Conservation (phyloP, 176 grass and related monocot species). For the Oryza meridionalis region DNA sequence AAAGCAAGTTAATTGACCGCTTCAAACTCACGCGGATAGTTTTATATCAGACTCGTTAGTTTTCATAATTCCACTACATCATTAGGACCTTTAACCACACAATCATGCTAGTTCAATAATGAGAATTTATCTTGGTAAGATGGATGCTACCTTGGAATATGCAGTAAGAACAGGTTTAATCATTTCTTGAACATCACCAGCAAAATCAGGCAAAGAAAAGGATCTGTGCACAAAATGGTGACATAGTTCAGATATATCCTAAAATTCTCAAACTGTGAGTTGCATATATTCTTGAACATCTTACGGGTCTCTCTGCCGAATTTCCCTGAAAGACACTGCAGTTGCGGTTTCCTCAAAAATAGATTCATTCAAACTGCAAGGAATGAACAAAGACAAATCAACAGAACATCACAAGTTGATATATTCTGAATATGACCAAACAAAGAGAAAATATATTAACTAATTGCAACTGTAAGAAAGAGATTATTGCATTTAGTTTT, state of each 20-base stretch:
- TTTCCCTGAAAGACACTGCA: slow-evolving; percentile 90
- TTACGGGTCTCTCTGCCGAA: slow-evolving; percentile 90
- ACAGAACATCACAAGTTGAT: neutral
- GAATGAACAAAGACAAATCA: slow-evolving; percentile 17
- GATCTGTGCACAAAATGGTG: slow-evolving; percentile 54
- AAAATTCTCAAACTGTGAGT: slow-evolving; percentile 37
- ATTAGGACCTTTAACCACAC: slow-evolving; percentile 1
- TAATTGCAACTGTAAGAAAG: slow-evolving; percentile 12
- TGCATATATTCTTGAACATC: slow-evolving; percentile 20
- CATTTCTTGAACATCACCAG: slow-evolving; percentile 91
- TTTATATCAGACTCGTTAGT: neutral
- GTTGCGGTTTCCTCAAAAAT: slow-evolving; percentile 89
- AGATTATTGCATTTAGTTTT: slow-evolving; percentile 14
- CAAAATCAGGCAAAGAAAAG: slow-evolving; percentile 93
- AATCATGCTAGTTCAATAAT: slow-evolving; percentile 16
- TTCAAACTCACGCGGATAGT: slow-evolving; percentile 8
- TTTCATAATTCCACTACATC: neutral
- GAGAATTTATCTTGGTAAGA: slow-evolving; percentile 8
- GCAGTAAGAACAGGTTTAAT: slow-evolving; percentile 85
- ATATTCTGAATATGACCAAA: neutral
- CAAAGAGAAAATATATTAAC: neutral
- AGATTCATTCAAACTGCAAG: slow-evolving; percentile 89
- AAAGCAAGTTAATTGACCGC: neutral
- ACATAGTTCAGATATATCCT: slow-evolving; percentile 33
- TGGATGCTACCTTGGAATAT: slow-evolving; percentile 75